These are phyloP conservation scores for Sistotremastrum suecicum DNA, from an alignment of 768 basidiomycete species.

Conservation along the genomic window DNA sequence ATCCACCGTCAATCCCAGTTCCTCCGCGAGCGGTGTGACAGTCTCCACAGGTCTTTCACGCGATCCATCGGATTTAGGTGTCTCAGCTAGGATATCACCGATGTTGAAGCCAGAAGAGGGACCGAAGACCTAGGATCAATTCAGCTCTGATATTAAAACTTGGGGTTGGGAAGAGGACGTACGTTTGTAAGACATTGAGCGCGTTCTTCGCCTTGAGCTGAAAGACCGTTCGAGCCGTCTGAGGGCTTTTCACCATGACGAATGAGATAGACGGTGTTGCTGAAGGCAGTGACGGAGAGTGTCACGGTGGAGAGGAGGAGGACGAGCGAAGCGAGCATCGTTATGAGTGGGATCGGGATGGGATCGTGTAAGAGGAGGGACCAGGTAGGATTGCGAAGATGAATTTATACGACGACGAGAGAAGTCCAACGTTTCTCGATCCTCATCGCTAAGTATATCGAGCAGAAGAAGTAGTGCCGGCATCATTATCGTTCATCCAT, in stretches of 20 bases:
- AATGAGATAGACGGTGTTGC: slow-evolving; percentile 6
- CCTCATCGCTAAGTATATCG: too few species aligned
- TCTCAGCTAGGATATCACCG: slow-evolving; percentile 7
- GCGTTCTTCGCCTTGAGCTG: slow-evolving; percentile 4
- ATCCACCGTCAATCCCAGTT: slow-evolving; percentile 7
- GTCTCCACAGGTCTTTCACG: slow-evolving; percentile 5
- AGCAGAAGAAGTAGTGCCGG: too few species aligned
- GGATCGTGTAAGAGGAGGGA: too few species aligned
- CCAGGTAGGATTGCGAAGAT: too few species aligned
- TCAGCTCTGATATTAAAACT: neutral
- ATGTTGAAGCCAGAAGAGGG: slow-evolving; percentile 4
- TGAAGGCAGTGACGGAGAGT: too few species aligned
- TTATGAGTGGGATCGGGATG: too few species aligned
- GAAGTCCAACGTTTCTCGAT: too few species aligned
- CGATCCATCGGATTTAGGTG: slow-evolving; percentile 3
- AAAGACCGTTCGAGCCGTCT: slow-evolving; percentile 5
- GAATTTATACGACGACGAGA: too few species aligned
- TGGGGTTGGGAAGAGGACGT: neutral
- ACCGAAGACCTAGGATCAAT: slow-evolving; percentile 4
- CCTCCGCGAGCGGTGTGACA: slow-evolving; percentile 7
- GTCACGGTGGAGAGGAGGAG: too few species aligned
- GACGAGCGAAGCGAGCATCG: too few species aligned
- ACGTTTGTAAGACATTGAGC: slow-evolving; percentile 6
- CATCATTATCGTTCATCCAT: too few species aligned
- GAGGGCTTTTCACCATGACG: slow-evolving; percentile 8